Evolutionary conservation across 139 green algal species (phyloP).

Genomic region (Chlorella sorokiniana): DNA sequence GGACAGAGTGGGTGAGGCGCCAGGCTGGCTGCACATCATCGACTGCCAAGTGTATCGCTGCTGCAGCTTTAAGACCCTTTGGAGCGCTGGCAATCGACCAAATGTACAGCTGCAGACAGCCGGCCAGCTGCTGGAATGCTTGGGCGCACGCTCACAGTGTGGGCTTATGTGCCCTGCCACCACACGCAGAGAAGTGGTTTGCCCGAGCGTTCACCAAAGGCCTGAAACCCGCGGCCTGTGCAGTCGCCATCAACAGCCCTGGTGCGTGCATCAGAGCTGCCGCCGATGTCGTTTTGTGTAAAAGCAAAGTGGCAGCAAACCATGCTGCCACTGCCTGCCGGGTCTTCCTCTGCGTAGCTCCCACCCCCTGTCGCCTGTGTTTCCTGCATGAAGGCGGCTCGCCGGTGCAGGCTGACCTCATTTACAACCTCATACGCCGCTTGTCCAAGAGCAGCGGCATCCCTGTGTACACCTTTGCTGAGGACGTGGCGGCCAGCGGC

Average conservation of each 20-base stretch:
- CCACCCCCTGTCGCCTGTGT: neutral
- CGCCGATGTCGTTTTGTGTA: neutral
- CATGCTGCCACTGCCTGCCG: neutral
- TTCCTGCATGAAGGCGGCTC: slow-evolving; percentile 40
- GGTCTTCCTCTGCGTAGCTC: neutral
- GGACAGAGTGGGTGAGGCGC: slow-evolving; percentile 24
- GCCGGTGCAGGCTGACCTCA: slow-evolving; percentile 41
- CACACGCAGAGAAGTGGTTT: slow-evolving; percentile 44
- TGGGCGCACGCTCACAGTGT: too few relatives aligned
- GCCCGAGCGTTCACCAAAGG: slow-evolving; percentile 38
- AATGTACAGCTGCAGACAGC: neutral
- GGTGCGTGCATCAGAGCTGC: slow-evolving; percentile 21
- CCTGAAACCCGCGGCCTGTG: slow-evolving; percentile 35
- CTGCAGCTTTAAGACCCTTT: too few relatives aligned
- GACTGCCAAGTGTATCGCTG: neutral
- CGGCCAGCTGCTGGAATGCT: neutral
- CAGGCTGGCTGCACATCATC: neutral
- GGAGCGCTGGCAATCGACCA: too few relatives aligned
- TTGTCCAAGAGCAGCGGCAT: slow-evolving; percentile 37
- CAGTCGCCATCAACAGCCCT: slow-evolving; percentile 54
- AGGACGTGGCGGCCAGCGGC: slow-evolving; percentile 42
- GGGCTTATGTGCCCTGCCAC: neutral
- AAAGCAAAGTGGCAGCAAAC: neutral
- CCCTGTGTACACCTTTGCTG: slow-evolving; percentile 53
- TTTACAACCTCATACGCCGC: slow-evolving; percentile 37